Base-by-base conservation (phyloP, 352 stramenopile species). In the Halophytophthora polymorphica region DNA sequence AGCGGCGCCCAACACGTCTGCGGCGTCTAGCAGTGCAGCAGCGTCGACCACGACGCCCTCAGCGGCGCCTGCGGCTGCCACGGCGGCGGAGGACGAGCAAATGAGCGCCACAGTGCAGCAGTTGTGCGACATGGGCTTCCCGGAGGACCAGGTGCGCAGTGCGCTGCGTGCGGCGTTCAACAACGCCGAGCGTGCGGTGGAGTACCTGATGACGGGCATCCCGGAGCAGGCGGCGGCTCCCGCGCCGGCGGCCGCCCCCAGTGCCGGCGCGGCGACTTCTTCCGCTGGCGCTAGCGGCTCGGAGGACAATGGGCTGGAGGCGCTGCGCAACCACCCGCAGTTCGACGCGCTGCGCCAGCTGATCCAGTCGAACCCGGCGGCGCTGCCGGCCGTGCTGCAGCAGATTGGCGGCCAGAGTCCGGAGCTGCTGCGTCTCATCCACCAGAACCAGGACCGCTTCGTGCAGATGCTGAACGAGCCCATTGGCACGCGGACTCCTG, bases 171-270 rank as follows among this genome's bases (percentile, higher is more conserved):
- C 86, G 2, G 87, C 87, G 6, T 96, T 92, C 56, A 90, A 91
- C 71, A 93, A 96, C 76, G 55, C 79, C 3, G 78, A 94, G 37
- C 83, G 87, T 19, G 87, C 86, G 0, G 83, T 95, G 25, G 82
- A 96, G 60, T 96, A 96, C 55, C 49, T 96, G 51, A 94, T 95
- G 84, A 93, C 86, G 34, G 79, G 84, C 28, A 93, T 95, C 41
- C 83, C 86, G 17, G 71, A 89, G 34, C 70, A 81, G 25, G 58
- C 63, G 29, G 34, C 53, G 6, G 66, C 71, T 1, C 54, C 69
- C 5, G 33, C 64, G 10, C 56, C 75, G 19, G 50, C 67, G 12
- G 47, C 65, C 8, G 53, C 71, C 23, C 22, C 69, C 6, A 33
- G 37, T 46, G 50, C 38, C 19, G 39, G 23, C 17, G 49, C 17